phyloP scores from a whole-genome alignment of 805 yeast species.

The Metschnikowia hibisci region DNA sequence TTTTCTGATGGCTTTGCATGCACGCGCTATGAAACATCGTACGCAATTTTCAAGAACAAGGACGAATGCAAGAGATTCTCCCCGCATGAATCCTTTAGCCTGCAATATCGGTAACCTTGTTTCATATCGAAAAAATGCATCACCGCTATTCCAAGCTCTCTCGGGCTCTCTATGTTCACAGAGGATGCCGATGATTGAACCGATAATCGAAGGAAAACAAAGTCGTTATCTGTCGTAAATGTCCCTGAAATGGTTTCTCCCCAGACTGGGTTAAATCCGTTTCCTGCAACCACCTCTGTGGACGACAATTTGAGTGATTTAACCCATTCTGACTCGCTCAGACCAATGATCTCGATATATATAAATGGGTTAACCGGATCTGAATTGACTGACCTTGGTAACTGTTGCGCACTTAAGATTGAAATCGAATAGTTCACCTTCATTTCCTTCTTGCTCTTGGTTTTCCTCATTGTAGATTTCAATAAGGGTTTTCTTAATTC shows the following conservation, averaged over 20 bases:
- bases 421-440: slow-evolving; percentile 23
- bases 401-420: slow-evolving; percentile 78
- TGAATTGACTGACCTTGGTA: slow-evolving; percentile 49
- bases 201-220: slow-evolving; percentile 55
- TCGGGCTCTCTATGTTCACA: slow-evolving; percentile 20
- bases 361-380: slow-evolving; percentile 57
- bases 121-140: slow-evolving; percentile 60
- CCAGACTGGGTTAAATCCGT: slow-evolving; percentile 92
- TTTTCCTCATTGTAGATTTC: slow-evolving; percentile 19
- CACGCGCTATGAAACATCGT: slow-evolving; percentile 13
- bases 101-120: slow-evolving; percentile 79
- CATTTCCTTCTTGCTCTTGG: slow-evolving; percentile 5
- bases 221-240: slow-evolving; percentile 31
- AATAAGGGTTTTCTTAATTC: slow-evolving; percentile 36
- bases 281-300: slow-evolving; percentile 42
- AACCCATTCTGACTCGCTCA: slow-evolving; percentile 25
- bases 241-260: slow-evolving; percentile 48
- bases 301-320: slow-evolving; percentile 5
- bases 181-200: slow-evolving; percentile 37
- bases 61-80: slow-evolving; percentile 60
- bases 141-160: slow-evolving; percentile 54
- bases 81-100: slow-evolving; percentile 73
- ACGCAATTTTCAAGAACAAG: slow-evolving; percentile 40
- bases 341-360: slow-evolving; percentile 56
- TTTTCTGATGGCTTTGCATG: slow-evolving; percentile 2